phyloP scores from a whole-genome alignment of 225 moss, liverwort and hornwort species.

The Sphagnum tenellum region DNA sequence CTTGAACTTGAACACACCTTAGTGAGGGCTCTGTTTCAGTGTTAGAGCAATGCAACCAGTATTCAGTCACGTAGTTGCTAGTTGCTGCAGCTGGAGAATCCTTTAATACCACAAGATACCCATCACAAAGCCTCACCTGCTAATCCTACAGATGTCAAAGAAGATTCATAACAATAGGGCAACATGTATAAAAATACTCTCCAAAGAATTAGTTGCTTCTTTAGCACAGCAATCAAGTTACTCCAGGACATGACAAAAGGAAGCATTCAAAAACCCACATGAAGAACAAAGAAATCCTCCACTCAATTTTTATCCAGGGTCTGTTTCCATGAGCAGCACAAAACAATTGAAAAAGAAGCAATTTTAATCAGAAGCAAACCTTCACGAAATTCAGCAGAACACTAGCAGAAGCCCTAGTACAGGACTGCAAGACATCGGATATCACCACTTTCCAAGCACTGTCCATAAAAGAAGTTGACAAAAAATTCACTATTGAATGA shows the following conservation, averaged over 20 bases:
- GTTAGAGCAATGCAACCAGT: conserved; percentile 42
- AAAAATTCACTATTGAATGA: too few relatives aligned
- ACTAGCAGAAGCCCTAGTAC: too few relatives aligned
- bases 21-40: conserved; percentile 46
- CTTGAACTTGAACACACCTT: conserved; percentile 22
- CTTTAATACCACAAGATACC: conserved; percentile 50
- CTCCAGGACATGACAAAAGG: too few relatives aligned
- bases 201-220: too few relatives aligned
- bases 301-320: conserved; percentile 31
- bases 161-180: too few relatives aligned
- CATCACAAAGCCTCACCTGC: conserved; percentile 52
- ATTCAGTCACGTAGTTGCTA: conserved; percentile 34
- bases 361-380: too few relatives aligned
- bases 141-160: background rate
- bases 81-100: conserved; percentile 45
- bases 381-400: too few relatives aligned
- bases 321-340: conserved; percentile 50
- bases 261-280: conserved; percentile 16
- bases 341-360: conserved; percentile 19
- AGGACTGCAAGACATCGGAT: too few relatives aligned
- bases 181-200: too few relatives aligned
- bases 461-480: too few relatives aligned
- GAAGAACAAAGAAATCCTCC: conserved; percentile 40
- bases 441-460: too few relatives aligned
- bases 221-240: too few relatives aligned